Base-by-base conservation (phyloP, 768 basidiomycete species). In the Phanerochaete sordida region DNA sequence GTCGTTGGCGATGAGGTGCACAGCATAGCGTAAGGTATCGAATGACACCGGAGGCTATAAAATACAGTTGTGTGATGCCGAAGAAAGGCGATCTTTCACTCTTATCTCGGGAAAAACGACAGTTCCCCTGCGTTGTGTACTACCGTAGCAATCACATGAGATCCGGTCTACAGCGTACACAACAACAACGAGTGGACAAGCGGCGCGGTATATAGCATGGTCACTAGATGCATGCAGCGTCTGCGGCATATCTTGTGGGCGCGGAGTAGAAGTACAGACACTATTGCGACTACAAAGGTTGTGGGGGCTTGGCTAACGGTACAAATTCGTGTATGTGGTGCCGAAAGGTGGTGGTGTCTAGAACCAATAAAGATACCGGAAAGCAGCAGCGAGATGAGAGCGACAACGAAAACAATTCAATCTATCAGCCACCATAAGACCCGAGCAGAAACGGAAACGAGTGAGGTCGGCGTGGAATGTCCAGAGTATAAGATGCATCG, bases 281-380 rank as follows among this genome's bases (percentile, higher is more conserved):
- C n/a, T n/a, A 35, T 4, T 43, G 39, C 39, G 39, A 43, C 8
- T 43, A 43, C 39, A 43, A 43, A 19, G 39, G 4, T 19, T 4
- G 4, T 4, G 4, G 39, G 39, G 19, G 19, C 39, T 43, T 43
- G 39, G 50, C 50, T 51, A 51, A 54, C 24, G 47, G 31, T 57
- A 58, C 57, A 58, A 56, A 58, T 50, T 27, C 57, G 57, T 58
- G 57, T 58, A 58, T 58, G 31, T 37, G 57, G 33, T 30, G 30
- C 28, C 28, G 57, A 58, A 39, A 58, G 53, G 33, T 43, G 39
- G 33, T 43, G 39, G 39, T 54, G 37, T 54, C 35, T 54, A 43
- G 21, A 19, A 39, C 53, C 53, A 39, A 54, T 54, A 54, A 54
- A 35, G 35, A 54, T 54, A 54, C n/a, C 39, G 19, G 39, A 19